Evolutionary conservation across 2,329 filamentous ascomycete species (phyloP).

Genomic region (Microcera coccophila): DNA sequence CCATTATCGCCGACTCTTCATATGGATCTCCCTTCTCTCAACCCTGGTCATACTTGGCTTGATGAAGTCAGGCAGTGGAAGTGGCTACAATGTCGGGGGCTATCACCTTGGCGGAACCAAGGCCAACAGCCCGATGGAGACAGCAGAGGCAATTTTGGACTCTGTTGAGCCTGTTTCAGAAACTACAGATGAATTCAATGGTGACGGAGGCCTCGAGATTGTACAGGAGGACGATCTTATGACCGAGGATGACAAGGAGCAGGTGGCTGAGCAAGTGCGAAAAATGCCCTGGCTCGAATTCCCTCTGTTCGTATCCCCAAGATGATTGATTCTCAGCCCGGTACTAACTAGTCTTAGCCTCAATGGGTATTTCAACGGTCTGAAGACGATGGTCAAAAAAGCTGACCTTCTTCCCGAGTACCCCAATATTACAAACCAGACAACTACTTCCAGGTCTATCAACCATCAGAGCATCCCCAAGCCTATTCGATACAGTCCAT

Average conservation of each 20-base stretch:
- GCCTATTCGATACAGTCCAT: conserved; percentile 60
- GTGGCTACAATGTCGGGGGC: conserved; percentile 21
- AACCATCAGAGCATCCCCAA: conserved; percentile 39
- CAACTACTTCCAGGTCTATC: conserved; percentile 32
- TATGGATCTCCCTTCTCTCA: conserved; percentile 46
- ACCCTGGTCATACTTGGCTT: conserved; percentile 40
- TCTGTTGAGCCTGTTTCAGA: conserved; percentile 27
- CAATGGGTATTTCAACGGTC: conserved; percentile 73
- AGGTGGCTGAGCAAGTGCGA: conserved; percentile 28
- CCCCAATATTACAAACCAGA: conserved; percentile 45
- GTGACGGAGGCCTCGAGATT: conserved; percentile 24
- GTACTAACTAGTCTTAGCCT: conserved; percentile 52
- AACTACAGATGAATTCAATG: conserved; percentile 28
- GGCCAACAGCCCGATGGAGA: conserved; percentile 22
- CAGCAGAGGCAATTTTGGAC: conserved; percentile 25
- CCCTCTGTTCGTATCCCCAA: conserved; percentile 31
- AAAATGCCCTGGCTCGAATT: conserved; percentile 41
- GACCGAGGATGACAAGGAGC: conserved; percentile 28
- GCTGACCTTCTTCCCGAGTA: conserved; percentile 69
- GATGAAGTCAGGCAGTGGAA: conserved; percentile 32
- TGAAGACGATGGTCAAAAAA: conserved; percentile 64
- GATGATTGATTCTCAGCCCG: neutral
- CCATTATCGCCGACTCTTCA: conserved; percentile 49
- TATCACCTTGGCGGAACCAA: conserved; percentile 21
- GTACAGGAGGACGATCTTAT: conserved; percentile 24